phyloP scores from a whole-genome alignment of 495 filamentous ascomycete genomes.

The Aspergillus ostianus region DNA sequence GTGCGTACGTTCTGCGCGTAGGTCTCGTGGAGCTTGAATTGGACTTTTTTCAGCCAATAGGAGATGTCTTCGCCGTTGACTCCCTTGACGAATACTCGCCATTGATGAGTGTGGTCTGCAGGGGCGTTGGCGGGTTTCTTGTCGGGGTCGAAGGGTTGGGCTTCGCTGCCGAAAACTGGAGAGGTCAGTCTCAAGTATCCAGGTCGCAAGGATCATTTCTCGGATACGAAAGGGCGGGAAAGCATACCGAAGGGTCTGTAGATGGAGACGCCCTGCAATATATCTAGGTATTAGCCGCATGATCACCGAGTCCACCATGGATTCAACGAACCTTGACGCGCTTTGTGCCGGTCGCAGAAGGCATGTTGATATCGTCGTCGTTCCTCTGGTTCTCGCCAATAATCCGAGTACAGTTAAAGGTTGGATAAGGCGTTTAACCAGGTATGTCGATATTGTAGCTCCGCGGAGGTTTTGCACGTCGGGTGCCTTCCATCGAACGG shows the following conservation, averaged over 20 bases:
- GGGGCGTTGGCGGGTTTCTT: slow-evolving; percentile 59
- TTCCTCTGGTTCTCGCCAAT: no score
- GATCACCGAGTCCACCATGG: slow-evolving; percentile 11
- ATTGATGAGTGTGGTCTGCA: slow-evolving; percentile 87
- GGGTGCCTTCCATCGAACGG: not conserved
- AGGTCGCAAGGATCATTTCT: not conserved
- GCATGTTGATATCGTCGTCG: slow-evolving; percentile 39
- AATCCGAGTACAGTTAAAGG: not conserved
- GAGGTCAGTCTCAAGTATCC: slow-evolving; percentile 9
- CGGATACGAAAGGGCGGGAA: not conserved
- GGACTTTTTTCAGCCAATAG: slow-evolving; percentile 94
- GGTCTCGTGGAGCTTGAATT: slow-evolving; percentile 96
- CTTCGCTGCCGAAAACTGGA: slow-evolving; percentile 74
- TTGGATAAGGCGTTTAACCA: not conserved
- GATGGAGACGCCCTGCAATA: slow-evolving; percentile 62
- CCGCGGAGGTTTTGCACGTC: not conserved
- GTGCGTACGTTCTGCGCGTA: slow-evolving; percentile 85
- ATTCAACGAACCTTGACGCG: slow-evolving; percentile 52
- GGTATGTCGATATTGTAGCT: not conserved
- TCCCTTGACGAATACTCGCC: slow-evolving; percentile 88
- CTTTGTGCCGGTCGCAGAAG: slow-evolving; percentile 54
- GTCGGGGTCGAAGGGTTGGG: slow-evolving; percentile 68
- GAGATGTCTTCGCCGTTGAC: slow-evolving; percentile 83
- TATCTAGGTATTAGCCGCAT: not conserved
- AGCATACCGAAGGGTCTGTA: slow-evolving; percentile 67